Evolutionary conservation across 2,329 filamentous ascomycete genomes (phyloP).

Genomic region (Clonostachys solani): DNA sequence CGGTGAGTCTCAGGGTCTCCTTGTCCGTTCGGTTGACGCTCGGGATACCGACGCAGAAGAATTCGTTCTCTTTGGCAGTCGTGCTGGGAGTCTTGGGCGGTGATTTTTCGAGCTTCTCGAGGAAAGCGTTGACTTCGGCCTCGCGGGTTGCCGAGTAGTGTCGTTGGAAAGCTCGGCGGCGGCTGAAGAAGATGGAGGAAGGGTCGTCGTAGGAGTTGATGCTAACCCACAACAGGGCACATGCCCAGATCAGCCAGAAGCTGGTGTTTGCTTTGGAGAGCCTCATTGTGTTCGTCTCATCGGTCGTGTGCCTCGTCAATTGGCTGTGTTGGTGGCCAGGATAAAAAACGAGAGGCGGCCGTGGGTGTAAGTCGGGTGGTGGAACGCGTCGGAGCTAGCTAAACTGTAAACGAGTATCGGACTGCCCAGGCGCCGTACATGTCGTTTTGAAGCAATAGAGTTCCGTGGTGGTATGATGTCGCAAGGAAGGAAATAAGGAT

Average conservation of each 20-base stretch:
- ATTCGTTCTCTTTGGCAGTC: constrained; percentile 1
- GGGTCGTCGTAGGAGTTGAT: constrained; percentile 25
- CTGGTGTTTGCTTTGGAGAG: constrained; percentile 18
- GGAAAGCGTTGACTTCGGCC: constrained; percentile 16
- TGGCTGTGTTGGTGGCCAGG: too few relatives aligned
- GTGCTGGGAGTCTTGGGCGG: background rate
- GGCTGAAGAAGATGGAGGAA: constrained; percentile 24
- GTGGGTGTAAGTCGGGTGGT: too few relatives aligned
- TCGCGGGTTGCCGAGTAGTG: constrained; percentile 16
- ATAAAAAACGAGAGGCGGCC: too few relatives aligned
- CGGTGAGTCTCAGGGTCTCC: constrained; percentile 18
- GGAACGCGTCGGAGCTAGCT: too few relatives aligned
- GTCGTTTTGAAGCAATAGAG: too few relatives aligned
- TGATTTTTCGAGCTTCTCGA: constrained; percentile 1
- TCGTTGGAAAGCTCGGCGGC: constrained; percentile 15
- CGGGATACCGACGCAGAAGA: constrained; percentile 26
- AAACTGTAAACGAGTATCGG: too few relatives aligned
- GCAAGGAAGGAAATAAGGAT: too few relatives aligned
- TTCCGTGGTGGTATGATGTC: too few relatives aligned
- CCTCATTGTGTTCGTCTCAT: constrained; percentile 9
- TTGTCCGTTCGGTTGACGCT: constrained; percentile 22
- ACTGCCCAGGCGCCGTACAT: too few relatives aligned
- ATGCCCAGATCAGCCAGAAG: constrained; percentile 22
- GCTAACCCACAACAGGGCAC: constrained; percentile 17
- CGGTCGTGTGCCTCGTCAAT: too few relatives aligned